phyloP scores from a whole-genome alignment of 345 rosid species.

The Rhodamnia rubescens region DNA sequence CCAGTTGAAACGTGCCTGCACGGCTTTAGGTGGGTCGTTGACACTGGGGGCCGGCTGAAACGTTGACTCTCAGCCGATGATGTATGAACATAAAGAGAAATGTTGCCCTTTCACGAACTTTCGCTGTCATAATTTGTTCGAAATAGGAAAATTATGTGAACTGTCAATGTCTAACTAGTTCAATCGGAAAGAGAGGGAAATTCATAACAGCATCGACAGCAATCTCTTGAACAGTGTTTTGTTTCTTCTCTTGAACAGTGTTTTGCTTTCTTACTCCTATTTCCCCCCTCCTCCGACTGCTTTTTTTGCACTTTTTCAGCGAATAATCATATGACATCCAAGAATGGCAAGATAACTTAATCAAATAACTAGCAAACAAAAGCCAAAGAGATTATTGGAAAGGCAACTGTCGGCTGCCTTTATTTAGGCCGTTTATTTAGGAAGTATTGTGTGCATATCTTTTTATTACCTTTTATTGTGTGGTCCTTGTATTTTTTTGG shows the following conservation, averaged over 20 bases:
- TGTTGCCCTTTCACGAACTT: neutral
- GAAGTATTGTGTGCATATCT: too few species aligned
- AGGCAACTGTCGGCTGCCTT: too few species aligned
- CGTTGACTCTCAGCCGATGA: neutral
- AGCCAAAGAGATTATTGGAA: neutral
- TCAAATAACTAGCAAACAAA: neutral
- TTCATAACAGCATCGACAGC: neutral
- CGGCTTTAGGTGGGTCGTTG: neutral
- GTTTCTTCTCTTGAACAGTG: neutral
- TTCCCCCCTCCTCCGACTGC: neutral
- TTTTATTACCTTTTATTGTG: too few species aligned
- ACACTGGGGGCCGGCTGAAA: neutral
- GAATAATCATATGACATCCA: neutral
- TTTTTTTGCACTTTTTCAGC: neutral
- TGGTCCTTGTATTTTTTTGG: too few species aligned
- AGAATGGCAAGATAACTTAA: neutral
- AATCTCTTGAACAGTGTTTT: neutral
- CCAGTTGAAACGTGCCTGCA: neutral
- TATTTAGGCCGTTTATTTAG: too few species aligned
- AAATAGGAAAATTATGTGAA: neutral
- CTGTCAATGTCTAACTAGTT: neutral
- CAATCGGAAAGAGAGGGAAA: neutral
- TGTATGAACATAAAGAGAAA: neutral
- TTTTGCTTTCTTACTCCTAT: neutral
- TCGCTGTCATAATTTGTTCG: too few species aligned